A percentile compares a stretch with the other conserved stretches of the same genome.
These are phyloP conservation scores for Aspergillus tamarii DNA, from an alignment of 2,329 filamentous ascomycete species.

Conservation along the genomic window DNA sequence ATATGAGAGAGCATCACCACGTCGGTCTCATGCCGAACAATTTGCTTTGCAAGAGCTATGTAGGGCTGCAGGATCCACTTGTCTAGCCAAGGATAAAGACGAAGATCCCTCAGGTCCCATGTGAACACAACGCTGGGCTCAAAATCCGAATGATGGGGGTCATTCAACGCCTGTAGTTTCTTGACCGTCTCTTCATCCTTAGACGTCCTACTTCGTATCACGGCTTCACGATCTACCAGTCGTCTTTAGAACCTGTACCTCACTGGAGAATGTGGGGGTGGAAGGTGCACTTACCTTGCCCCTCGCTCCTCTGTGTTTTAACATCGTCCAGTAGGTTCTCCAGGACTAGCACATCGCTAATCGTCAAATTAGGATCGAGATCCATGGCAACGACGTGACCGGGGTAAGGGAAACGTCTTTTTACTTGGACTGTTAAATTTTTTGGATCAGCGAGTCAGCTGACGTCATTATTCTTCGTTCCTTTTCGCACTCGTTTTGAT, in stretches of 20 bases:
- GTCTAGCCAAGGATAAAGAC: conserved; percentile 45
- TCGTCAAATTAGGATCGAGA: conserved; percentile 3
- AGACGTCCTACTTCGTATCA: background rate
- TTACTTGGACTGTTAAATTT: background rate
- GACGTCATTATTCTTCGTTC: background rate
- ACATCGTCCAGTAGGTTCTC: background rate
- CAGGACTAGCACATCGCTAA: background rate
- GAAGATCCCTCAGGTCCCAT: conserved; percentile 54
- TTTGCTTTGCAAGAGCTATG: conserved; percentile 55
- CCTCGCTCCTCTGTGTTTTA: background rate
- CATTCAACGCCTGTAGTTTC: conserved; percentile 54
- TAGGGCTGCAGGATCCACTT: conserved; percentile 63
- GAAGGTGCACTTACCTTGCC: background rate
- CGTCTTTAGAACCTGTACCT: background rate
- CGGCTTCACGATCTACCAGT: background rate
- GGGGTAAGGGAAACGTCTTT: background rate
- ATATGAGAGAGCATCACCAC: conserved; percentile 79
- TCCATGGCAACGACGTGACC: background rate
- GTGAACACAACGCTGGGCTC: conserved; percentile 59
- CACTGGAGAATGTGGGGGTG: background rate
- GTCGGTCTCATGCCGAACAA: conserved; percentile 70
- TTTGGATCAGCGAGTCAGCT: background rate
- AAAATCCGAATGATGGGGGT: conserved; percentile 52
- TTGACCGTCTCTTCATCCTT: conserved; percentile 36
- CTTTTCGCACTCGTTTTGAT: background rate